Evolutionary conservation across 163 green algal species (phyloP).

Genomic region (Smithsoniella earleae): DNA sequence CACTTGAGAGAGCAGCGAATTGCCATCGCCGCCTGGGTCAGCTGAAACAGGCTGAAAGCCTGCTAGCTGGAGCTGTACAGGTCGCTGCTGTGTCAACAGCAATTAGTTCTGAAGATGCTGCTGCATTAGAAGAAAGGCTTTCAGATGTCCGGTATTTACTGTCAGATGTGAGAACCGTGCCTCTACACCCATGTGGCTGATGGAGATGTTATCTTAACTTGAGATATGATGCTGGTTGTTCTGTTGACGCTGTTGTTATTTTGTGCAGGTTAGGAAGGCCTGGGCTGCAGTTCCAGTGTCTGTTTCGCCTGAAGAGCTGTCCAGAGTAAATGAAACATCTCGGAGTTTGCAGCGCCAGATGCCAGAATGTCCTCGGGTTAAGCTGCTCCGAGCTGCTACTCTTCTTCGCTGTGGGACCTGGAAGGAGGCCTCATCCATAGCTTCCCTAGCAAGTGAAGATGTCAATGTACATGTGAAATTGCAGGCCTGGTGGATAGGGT

Average conservation of each 20-base stretch:
- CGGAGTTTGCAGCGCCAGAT: too few relatives aligned
- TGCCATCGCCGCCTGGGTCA: neutral
- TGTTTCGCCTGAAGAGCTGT: neutral
- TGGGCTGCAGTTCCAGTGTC: neutral
- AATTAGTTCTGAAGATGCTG: too few relatives aligned
- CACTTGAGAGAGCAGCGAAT: constrained; percentile 6
- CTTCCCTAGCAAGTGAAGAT: too few relatives aligned
- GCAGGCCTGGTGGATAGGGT: constrained; percentile 20
- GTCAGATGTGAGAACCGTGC: too few relatives aligned
- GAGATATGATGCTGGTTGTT: too few relatives aligned
- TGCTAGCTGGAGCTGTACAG: neutral
- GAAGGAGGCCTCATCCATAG: neutral
- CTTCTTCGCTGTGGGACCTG: neutral
- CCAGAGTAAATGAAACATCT: too few relatives aligned
- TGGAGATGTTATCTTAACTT: too few relatives aligned
- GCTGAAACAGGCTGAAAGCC: neutral
- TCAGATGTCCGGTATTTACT: constrained; percentile 10
- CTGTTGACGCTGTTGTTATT: too few relatives aligned
- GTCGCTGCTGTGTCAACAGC: too few relatives aligned
- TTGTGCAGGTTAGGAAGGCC: neutral
- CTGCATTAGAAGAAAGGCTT: neutral
- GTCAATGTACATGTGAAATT: too few relatives aligned
- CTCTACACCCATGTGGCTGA: too few relatives aligned
- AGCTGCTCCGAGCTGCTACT: constrained; percentile 4
- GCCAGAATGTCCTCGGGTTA: neutral